These are phyloP conservation scores for Spergularia bocconei DNA, from an alignment of 148 eudicot genomes.

Conservation along the genomic window DNA sequence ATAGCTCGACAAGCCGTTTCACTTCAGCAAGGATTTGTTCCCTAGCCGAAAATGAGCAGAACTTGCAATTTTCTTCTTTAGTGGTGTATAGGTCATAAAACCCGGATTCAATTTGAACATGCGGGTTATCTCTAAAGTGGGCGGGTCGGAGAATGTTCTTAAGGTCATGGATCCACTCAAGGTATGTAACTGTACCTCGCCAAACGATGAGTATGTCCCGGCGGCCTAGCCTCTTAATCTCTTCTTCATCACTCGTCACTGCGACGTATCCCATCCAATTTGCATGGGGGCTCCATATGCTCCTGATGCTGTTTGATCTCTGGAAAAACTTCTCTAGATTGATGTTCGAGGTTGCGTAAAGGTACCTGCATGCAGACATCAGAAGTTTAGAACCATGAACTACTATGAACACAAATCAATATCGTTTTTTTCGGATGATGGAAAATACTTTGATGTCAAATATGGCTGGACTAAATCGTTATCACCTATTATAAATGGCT, in stretches of 20 bases:
- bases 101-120: conserved; percentile 75
- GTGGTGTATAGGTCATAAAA: conserved; percentile 75
- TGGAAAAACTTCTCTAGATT: conserved; percentile 77
- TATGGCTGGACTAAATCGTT: too few relatives aligned
- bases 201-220: conserved; percentile 71
- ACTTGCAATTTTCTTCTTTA: conserved; percentile 51
- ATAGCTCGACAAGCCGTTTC: conserved; percentile 46
- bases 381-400: background rate
- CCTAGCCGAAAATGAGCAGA: conserved; percentile 70
- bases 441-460: too few relatives aligned
- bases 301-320: conserved; percentile 49
- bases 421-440: too few relatives aligned
- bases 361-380: conserved; percentile 33
- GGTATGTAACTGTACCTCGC: conserved; percentile 84
- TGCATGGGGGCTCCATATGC: conserved; percentile 84
- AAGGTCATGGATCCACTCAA: conserved; percentile 83
- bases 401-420: background rate
- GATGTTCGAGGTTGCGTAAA: conserved; percentile 84
- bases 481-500: too few relatives aligned
- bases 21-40: conserved; percentile 74
- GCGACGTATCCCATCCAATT: conserved; percentile 96
- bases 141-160: conserved; percentile 70
- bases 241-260: conserved; percentile 48
- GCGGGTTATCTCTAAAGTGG: conserved; percentile 52
- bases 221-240: conserved; percentile 61